Evolutionary conservation across 1,139 yeast species (phyloP), one percentile per base, ranked within the genome.

Genomic region (Pichia sp.): DNA sequence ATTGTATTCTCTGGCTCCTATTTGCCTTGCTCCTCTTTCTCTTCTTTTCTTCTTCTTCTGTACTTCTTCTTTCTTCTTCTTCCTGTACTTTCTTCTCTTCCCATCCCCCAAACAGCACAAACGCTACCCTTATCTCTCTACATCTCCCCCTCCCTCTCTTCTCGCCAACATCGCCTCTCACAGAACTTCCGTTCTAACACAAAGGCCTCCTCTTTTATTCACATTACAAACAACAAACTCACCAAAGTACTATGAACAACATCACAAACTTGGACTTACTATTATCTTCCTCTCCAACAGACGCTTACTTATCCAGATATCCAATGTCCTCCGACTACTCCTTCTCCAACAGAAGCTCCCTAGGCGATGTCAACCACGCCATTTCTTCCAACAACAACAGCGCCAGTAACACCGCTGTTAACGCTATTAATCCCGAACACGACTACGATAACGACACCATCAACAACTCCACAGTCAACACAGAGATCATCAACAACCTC

Each of bases 331-430:
- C 50, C 2, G 48, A 44, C 11, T 47, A 43, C 22, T 49, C 54
- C 8, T 15, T 22, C 5, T 49, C 56, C 6, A 50, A 50, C 21
- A 41, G 55, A 22, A 50, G 52, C n/a, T 51, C 52, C 2, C 17
- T 48, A 3, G 47, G 44, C 3, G 48, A 51, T 32, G 43, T 46
- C 22, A 22, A 42, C n/a, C n/a, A n/a, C n/a, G n/a, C n/a, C n/a
- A n/a, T 15, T 37, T 22, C 11, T 41, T 40, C 36, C 44, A 21
- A n/a, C 48, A 42, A 39, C 45, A 40, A 43, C 31, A 15, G 27
- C 22, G 20, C 21, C 39, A 36, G 32, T 44, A 34, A 27, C 27
- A 27, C 20, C 44, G 38, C 22, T 34, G 10, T 38, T 31, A 9
- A n/a, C 37, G 31, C 24, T 27, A 34, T 34, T n/a, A n/a, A 31